Conservation (phyloP, 179 eudicot species). For the Beta lomatogona region DNA sequence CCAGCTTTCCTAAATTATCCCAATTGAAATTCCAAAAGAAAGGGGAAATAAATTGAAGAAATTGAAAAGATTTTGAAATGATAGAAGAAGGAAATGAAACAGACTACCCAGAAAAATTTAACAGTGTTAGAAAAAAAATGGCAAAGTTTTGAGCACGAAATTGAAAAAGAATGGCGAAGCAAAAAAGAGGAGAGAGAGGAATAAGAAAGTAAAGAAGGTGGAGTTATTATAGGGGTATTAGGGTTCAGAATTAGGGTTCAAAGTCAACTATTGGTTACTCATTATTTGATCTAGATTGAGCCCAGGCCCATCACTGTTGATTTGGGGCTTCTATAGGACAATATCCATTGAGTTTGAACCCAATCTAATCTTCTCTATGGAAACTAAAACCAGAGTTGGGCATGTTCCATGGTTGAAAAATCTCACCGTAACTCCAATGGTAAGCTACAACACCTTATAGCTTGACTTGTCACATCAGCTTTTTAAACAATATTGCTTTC, state of each 20-base stretch:
- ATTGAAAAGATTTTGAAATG: not conserved
- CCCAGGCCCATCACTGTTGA: conserved; percentile 18
- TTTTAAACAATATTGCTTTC: too few species aligned
- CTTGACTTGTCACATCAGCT: too few species aligned
- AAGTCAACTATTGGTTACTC: conserved; percentile 5
- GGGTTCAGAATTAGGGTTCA: conserved; percentile 13
- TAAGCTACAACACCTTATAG: too few species aligned
- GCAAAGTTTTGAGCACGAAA: too few species aligned
- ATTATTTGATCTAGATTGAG: not conserved
- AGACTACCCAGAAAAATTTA: too few species aligned
- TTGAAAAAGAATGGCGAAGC: not conserved
- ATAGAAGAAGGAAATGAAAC: too few species aligned
- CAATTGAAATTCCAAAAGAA: not conserved
- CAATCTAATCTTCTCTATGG: too few species aligned
- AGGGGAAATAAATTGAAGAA: not conserved
- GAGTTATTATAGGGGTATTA: not conserved
- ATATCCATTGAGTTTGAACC: not conserved
- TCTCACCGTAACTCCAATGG: too few species aligned
- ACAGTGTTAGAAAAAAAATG: too few species aligned
- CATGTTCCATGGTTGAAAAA: too few species aligned
- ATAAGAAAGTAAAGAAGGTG: not conserved
- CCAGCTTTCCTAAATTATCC: not conserved
- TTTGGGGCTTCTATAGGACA: not conserved
- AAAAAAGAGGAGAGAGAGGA: not conserved
- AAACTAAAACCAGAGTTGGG: too few species aligned